Base-by-base conservation (phyloP, 495 filamentous ascomycete genomes). In the Neurospora sp. region DNA sequence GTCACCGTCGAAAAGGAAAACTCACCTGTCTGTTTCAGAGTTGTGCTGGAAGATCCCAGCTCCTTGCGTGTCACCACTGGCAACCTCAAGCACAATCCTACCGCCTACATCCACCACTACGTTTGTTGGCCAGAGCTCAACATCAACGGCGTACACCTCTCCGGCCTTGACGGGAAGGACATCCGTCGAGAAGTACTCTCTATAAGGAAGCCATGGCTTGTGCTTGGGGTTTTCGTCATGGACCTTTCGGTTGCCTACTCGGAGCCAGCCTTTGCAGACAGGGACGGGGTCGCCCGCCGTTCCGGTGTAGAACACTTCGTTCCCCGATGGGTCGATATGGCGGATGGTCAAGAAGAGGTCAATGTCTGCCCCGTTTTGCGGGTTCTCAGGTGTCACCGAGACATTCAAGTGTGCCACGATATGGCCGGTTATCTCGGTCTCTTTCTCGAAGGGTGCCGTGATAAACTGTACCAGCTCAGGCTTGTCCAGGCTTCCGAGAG, bases 101-200 rank as follows among this genome's bases (percentile, higher is more conserved):
- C 83, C 84, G 0, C 88, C 88, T 60, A 83, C 80, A 66, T 85
- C 85, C 16, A 90, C 85, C 6, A 92, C 84, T 0, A 91, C 88
- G 78, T 91, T 91, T 1, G 89, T 92, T 18, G 90, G 90, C 90
- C 90, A 92, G 5, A 92, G 77, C 81, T 92, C 90, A 11, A 92
- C 84, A 75, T 91, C 90, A 0, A 92, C 88, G 0, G 78, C 78
- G 73, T 92, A 92, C 5, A 91, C 84, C 73, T 88, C 85, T 0
- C 86, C 86, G 0, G 84, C 81, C 37, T 86, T 82, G 1, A 91
- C 87, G 16, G 83, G 83, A 40, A 84, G 83, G 5, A 87, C 86
- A 72, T 91, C 90, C 1, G 79, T 87, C 18, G 84, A 87, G 72
- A 84, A 80, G 75, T 92, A 91, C n/a, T 90, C 83, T 8, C 90